Evolutionary conservation across 2,329 filamentous ascomycete genomes (phyloP), one percentile per base, ranked within the genome.

Genomic region (Diaporthe citri): DNA sequence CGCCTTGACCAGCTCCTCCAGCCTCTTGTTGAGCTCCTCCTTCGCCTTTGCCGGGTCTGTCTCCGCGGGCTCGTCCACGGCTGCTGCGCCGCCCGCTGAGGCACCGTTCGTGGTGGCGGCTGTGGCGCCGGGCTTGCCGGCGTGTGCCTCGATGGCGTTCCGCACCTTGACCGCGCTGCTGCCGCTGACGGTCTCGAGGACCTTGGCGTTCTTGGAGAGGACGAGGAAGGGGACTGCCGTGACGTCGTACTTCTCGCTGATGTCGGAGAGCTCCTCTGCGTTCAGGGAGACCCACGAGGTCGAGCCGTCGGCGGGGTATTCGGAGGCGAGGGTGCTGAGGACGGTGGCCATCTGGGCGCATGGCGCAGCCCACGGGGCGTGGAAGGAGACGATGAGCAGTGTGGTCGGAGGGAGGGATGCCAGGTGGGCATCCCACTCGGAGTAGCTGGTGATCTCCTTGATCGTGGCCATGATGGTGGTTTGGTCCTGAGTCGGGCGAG

Each of bases 361-460:
- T 60, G 97, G 97, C 75, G 95, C 95, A 41, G 97, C 97, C 97
- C 97, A 99, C 78, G 96, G 94, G 28, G 97, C 95, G 84, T 98
- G 94, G 88, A 99, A 99, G 83, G 96, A 98, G 82, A 97, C 91
- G 81, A 98, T 89, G 77, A 96, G 89, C 76, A 98, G 91, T 22
- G 94, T 91, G 22, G 92, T 90, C 2, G 93, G 82, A 15, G 94
- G 90, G 20, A 96, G 88, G 56, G 91, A 88, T 77, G 88, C 87
- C 77, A 94, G 87, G 81, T 93, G 89, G 78, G 90, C 86, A 78
- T 92, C 88, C 92, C 97, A 98, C 80, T 92, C 91, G 79, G 89
- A 86, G 80, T 95, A 91, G 79, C 90, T 92, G 79, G 91, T 90
- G 85, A 98, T 93, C 81, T 97, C 94, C 78, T 89, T 90, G 81